Conservation (phyloP, 805 yeast genomes). For the Candida golubevii region DNA sequence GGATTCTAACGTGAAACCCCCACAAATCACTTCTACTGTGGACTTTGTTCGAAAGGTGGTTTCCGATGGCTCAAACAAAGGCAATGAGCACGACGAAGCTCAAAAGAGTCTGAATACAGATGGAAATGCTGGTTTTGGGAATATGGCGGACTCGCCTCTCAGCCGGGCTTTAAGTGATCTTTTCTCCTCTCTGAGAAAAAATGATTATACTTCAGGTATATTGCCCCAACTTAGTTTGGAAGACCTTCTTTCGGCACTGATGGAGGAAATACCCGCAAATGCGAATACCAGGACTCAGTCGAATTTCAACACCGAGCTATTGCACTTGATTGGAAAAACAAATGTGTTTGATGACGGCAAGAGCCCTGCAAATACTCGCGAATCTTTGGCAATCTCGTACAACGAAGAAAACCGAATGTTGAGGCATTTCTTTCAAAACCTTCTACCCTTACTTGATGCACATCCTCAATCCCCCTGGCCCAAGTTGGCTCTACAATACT, state of each 20-base stretch:
- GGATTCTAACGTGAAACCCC: too few relatives aligned
- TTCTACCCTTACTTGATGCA: constrained; percentile 51
- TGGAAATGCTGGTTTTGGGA: too few relatives aligned
- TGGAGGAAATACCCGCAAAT: not conserved
- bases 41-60: too few relatives aligned
- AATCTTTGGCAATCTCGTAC: constrained; percentile 25
- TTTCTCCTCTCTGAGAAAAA: too few relatives aligned
- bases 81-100: too few relatives aligned
- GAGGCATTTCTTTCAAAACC: constrained; percentile 51
- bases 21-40: too few relatives aligned
- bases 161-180: constrained; percentile 11
- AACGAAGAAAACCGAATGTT: constrained; percentile 52
- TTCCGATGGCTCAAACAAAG: too few relatives aligned
- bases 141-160: constrained; percentile 5
- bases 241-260: too few relatives aligned
- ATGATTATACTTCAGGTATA: not conserved
- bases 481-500: constrained; percentile 50
- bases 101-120: too few relatives aligned
- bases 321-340: constrained; percentile 7
- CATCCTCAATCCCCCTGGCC: constrained; percentile 64
- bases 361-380: constrained; percentile 2
- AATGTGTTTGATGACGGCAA: constrained; percentile 11
- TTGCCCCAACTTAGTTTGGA: too few relatives aligned
- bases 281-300: not conserved
- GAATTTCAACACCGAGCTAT: constrained; percentile 15